phyloP scores from a whole-genome alignment of 768 basidiomycete genomes.

The Russula sp. region DNA sequence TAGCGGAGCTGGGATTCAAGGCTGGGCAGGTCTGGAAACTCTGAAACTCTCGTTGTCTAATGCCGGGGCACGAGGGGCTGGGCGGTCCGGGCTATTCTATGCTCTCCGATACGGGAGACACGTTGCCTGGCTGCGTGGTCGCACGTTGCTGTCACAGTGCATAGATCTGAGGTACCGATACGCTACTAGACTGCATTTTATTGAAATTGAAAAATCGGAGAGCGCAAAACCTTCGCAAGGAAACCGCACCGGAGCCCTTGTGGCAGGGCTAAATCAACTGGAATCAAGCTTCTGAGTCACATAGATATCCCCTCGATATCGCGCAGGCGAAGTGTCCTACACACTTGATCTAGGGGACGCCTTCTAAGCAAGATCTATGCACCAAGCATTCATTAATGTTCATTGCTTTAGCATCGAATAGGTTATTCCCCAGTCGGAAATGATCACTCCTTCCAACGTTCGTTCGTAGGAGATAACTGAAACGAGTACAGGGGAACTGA shows the following conservation, averaged over 20 bases:
- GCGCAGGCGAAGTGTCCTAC: no score
- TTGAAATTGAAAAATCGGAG: not conserved
- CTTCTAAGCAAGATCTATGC: no score
- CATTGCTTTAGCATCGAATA: not conserved
- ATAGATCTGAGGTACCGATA: no score
- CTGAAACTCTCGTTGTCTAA: slow-evolving; percentile 24
- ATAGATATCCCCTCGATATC: no score
- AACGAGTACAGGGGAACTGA: not conserved
- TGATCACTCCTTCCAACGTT: not conserved
- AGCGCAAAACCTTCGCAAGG: not conserved
- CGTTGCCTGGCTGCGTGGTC: not conserved
- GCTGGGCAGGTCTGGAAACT: slow-evolving; percentile 65
- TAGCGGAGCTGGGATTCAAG: slow-evolving; percentile 56
- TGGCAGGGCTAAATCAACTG: not conserved
- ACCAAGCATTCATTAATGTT: not conserved
- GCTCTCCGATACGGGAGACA: not conserved
- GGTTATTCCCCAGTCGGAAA: not conserved
- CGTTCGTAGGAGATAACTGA: not conserved
- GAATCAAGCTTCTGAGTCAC: no score
- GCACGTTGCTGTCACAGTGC: not conserved
- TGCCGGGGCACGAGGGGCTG: not conserved
- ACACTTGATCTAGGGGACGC: no score
- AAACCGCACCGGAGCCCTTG: not conserved
- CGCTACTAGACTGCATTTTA: not conserved
- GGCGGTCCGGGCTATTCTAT: not conserved